Conservation (phyloP, 202 grass and related monocot genomes). For the Zizania palustris region DNA sequence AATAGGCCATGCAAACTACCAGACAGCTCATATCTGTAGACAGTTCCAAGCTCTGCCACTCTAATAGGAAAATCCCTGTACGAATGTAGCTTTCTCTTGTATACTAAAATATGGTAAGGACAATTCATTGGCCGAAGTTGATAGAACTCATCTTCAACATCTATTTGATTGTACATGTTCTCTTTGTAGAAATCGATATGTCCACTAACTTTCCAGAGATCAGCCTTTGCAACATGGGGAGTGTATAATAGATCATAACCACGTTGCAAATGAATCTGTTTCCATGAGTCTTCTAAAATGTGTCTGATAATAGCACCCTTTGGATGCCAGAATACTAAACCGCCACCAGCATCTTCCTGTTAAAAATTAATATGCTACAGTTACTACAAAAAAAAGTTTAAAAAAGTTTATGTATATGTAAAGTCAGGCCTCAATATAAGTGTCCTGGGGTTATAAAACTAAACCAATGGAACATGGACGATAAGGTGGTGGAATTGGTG, state of each 20-base stretch:
- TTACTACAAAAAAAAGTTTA: conserved; percentile 11
- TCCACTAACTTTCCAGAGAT: conserved; percentile 92
- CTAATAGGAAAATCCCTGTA: conserved; percentile 93
- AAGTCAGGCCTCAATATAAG: neutral
- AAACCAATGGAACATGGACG: conserved; percentile 11
- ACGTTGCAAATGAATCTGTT: conserved; percentile 77
- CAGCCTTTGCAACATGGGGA: conserved; percentile 88
- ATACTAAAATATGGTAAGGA: conserved; percentile 91
- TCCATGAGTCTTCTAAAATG: conserved; percentile 94
- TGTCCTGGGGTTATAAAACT: neutral
- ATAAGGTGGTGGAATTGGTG: neutral
- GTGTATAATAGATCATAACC: conserved; percentile 93
- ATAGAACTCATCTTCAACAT: conserved; percentile 91
- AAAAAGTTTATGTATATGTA: neutral
- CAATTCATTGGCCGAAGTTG: conserved; percentile 98
- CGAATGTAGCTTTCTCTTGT: conserved; percentile 94
- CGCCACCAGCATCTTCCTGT: conserved; percentile 96
- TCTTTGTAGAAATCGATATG: conserved; percentile 94
- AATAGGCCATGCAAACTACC: conserved; percentile 92
- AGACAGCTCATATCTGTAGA: conserved; percentile 96
- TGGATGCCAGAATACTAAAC: conserved; percentile 98
- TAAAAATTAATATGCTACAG: conserved; percentile 27
- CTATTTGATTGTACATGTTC: conserved; percentile 95
- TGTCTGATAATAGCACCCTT: conserved; percentile 87
- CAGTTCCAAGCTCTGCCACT: conserved; percentile 94